Conservation (phyloP, 2,329 filamentous ascomycete species). For the Diaporthe eres region DNA sequence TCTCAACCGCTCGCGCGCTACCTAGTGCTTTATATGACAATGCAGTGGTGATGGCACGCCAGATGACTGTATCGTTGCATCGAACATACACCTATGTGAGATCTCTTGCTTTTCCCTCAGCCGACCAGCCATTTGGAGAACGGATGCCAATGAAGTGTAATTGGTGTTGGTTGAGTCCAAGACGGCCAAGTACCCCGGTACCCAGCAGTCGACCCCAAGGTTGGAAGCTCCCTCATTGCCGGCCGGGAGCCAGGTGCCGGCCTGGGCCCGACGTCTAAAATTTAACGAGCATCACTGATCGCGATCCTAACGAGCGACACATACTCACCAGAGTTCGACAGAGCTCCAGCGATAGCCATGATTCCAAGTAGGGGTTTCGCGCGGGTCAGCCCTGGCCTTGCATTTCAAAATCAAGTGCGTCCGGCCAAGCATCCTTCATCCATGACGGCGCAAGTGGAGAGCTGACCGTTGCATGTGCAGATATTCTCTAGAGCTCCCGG, state of each 20-base stretch:
- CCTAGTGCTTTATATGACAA: not conserved
- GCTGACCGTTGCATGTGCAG: slow-evolving; percentile 29
- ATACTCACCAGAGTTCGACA: slow-evolving; percentile 32
- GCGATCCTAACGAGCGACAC: not conserved
- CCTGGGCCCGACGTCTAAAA: slow-evolving; percentile 14
- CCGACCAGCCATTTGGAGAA: not conserved
- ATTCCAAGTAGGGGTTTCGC: slow-evolving; percentile 68
- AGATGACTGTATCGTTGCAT: not conserved
- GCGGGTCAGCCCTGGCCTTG: slow-evolving; percentile 60
- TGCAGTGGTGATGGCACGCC: not conserved
- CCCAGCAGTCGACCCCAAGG: not conserved
- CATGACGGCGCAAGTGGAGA: not conserved
- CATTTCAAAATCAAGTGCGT: slow-evolving; percentile 55
- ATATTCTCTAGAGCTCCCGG: slow-evolving; percentile 38
- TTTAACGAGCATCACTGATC: slow-evolving; percentile 29
- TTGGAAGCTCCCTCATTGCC: slow-evolving; percentile 17
- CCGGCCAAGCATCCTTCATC: not conserved
- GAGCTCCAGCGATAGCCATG: slow-evolving; percentile 56
- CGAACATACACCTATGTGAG: not conserved
- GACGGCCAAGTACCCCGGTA: not conserved
- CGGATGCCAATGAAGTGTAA: not conserved
- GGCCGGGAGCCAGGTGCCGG: slow-evolving; percentile 28
- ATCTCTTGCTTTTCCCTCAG: not conserved
- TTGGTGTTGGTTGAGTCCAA: not conserved
- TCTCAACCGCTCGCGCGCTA: not conserved